Percentiles rank a stretch among this genome's conserved stretches.
These are phyloP conservation scores for Herpetospermum pedunculosum DNA, from an alignment of 306 rosid genomes.

Conservation along the genomic window DNA sequence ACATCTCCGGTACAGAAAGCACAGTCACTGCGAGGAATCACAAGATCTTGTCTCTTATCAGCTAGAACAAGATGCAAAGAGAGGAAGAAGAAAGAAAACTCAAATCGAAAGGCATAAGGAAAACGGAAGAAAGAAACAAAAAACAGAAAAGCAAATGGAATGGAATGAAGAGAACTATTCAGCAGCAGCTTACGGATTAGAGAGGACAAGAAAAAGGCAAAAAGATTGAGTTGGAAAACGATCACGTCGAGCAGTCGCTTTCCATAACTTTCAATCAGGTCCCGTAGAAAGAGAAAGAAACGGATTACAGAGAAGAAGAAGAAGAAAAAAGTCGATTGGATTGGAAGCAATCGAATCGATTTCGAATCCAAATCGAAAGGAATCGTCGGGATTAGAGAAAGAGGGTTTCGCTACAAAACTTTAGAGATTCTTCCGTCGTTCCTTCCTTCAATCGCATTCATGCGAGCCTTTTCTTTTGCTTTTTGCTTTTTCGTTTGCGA, in stretches of 20 bases:
- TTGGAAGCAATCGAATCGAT: constrained; percentile 4
- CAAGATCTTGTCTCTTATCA: constrained; percentile 23
- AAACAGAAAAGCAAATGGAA: background rate
- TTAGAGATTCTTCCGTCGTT: background rate
- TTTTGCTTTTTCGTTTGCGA: background rate
- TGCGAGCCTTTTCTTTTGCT: background rate
- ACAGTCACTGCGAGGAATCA: constrained; percentile 14
- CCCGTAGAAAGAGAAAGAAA: constrained; percentile 3
- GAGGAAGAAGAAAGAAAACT: background rate
- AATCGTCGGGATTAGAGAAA: constrained; percentile 8
- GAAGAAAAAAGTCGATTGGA: background rate
- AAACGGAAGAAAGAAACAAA: background rate
- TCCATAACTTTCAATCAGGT: constrained; percentile 8
- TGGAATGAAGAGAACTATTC: background rate
- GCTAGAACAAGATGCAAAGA: constrained; percentile 18
- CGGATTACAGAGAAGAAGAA: background rate
- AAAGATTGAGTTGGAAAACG: constrained; percentile 11
- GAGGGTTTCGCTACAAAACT: constrained; percentile 1
- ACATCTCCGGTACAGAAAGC: constrained; percentile 35
- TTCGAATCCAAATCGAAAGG: background rate
- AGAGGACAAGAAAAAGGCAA: constrained; percentile 8
- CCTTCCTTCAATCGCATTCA: background rate
- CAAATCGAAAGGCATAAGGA: constrained; percentile 13
- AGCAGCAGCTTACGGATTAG: constrained; percentile 1
- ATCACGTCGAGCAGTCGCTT: constrained; percentile 15